phyloP scores from a whole-genome alignment of 2,329 filamentous ascomycete genomes.

The Talaromyces rugulosus region DNA sequence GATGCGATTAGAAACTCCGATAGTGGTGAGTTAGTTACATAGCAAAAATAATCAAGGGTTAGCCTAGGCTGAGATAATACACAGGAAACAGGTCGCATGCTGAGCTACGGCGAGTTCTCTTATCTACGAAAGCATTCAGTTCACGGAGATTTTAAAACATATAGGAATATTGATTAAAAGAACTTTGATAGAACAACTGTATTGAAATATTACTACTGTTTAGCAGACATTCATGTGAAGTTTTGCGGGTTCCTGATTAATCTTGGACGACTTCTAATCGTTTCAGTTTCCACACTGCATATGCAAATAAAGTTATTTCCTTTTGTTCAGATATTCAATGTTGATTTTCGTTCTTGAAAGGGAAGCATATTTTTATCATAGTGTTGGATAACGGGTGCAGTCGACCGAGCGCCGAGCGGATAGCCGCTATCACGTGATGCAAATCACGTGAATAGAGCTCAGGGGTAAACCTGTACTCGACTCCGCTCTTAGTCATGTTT shows the following conservation, averaged over 20 bases:
- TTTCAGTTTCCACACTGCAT: not conserved
- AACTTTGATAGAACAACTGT: not conserved
- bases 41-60: not conserved
- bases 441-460: too few species aligned
- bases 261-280: not conserved
- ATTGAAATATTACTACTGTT: not conserved
- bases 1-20: not conserved
- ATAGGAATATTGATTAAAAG: not conserved
- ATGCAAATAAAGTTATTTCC: not conserved
- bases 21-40: not conserved
- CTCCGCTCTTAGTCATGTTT: too few species aligned
- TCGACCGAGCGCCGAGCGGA: too few species aligned
- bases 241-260: not conserved
- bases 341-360: too few species aligned
- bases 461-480: too few species aligned
- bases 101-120: not conserved
- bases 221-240: not conserved
- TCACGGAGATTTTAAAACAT: not conserved
- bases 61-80: not conserved
- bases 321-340: too few species aligned
- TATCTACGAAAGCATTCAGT: not conserved
- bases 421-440: too few species aligned
- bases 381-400: too few species aligned
- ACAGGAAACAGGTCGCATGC: not conserved
- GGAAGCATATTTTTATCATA: too few species aligned